Evolutionary conservation across 371 early-diverging fungal species (phyloP).

Genomic region (Mortierella sp.): DNA sequence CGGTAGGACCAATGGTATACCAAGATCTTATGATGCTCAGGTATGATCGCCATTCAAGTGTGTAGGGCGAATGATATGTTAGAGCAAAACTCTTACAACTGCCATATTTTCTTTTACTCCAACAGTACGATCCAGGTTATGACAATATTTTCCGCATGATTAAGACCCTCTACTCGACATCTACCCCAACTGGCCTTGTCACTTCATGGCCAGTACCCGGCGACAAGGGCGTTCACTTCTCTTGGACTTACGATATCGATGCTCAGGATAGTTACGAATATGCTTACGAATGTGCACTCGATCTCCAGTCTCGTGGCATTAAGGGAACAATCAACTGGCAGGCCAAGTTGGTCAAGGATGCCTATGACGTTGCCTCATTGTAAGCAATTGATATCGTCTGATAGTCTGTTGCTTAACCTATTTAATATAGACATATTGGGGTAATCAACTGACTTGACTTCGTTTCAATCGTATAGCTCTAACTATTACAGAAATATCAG

Average conservation of each 20-base stretch:
- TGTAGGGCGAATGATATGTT: neutral
- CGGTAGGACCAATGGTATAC: constrained; percentile 27
- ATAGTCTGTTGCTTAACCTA: too few relatives aligned
- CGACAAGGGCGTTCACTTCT: constrained; percentile 37
- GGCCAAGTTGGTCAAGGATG: constrained; percentile 31
- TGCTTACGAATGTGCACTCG: constrained; percentile 6
- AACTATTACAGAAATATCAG: constrained; percentile 34
- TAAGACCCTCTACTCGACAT: constrained; percentile 21
- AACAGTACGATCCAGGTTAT: constrained; percentile 36
- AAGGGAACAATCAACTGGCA: constrained; percentile 39
- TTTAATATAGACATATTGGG: too few relatives aligned
- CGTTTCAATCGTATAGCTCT: neutral
- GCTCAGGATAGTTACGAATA: constrained; percentile 28
- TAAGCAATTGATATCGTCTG: constrained; percentile 7
- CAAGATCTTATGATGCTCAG: constrained; percentile 26
- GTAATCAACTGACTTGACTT: neutral
- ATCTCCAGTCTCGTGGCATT: constrained; percentile 31
- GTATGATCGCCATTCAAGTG: neutral
- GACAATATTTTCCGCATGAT: constrained; percentile 36
- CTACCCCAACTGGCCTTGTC: constrained; percentile 23
- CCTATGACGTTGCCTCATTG: constrained; percentile 32
- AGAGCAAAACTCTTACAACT: neutral
- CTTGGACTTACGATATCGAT: constrained; percentile 42
- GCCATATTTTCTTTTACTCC: neutral
- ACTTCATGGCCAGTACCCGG: constrained; percentile 40